Base-by-base conservation (phyloP, 768 basidiomycete genomes). In the Panaeolus cyanescens region DNA sequence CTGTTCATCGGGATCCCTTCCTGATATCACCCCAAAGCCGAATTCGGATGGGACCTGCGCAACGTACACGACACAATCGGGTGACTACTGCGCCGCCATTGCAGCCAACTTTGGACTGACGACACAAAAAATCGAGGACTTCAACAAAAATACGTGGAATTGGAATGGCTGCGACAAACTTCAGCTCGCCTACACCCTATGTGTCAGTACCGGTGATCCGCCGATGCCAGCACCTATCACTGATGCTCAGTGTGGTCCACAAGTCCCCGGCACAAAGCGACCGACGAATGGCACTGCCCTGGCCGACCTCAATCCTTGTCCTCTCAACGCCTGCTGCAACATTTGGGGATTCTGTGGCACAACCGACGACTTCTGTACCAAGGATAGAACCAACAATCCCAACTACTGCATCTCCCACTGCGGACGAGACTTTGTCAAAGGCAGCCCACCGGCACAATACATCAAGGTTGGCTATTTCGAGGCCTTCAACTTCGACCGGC, bases 261-360 rank as follows among this genome's bases (percentile, higher is more conserved):
- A 60, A 60, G 59, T 54, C 33, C 54, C 25, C 32, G 59, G 25
- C 2, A 60, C 53, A 60, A 60, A 54, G 59, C 28, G 10, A 33
- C 42, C 53, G 31, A 50, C 37, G 50, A 33, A 50, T 53, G 53
- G 59, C 54, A 12, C 22, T 42, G 32, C 32, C 13, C 32, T 17
- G 13, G n/a, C 31, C 17, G 32, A 45, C 20, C 32, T 45, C 37
- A 32, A 50, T 33, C 12, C 39, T 32, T 33, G 19, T 50, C 37
- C 31, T 39, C 45, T 50, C 30, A 45, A 34, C 25, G 31, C 34
- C 19, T n/a, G 22, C 32, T 53, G 25, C 25, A 45, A 60, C 50
- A 60, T 60, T 37, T 37, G 59, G 59, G 59, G 59, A 36, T 60
- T 36, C 54, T 60, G 59, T 54, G 59, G 59, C 36, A 45, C 54